phyloP scores from a whole-genome alignment of 768 basidiomycete species.

The Lanmaoa rubissima region DNA sequence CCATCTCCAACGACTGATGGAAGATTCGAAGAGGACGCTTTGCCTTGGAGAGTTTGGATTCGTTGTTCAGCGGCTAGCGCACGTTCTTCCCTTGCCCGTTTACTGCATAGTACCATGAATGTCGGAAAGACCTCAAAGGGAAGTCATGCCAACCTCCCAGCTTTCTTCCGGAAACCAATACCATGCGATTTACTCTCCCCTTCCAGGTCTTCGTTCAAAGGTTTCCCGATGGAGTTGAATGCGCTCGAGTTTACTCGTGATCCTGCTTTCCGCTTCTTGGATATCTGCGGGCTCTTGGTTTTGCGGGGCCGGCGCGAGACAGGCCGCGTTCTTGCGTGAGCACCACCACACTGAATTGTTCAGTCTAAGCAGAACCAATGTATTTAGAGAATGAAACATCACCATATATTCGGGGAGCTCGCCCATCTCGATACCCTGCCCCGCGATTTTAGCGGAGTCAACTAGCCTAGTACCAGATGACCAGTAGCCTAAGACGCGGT shows the following conservation, averaged over 20 bases:
- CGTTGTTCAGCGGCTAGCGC: constrained; percentile 73
- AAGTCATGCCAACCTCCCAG: constrained; percentile 48
- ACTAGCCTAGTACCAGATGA: constrained; percentile 70
- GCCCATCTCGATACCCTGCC: constrained; percentile 48
- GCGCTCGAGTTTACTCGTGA: constrained; percentile 58
- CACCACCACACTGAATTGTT: constrained; percentile 67
- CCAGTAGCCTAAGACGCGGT: constrained; percentile 63
- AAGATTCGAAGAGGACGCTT: constrained; percentile 10
- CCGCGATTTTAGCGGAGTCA: constrained; percentile 57
- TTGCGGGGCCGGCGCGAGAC: constrained; percentile 43
- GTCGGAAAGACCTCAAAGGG: neutral
- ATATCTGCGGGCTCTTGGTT: constrained; percentile 59
- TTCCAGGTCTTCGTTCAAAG: constrained; percentile 43
- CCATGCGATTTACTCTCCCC: constrained; percentile 44
- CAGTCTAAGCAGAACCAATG: neutral
- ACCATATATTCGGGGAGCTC: constrained; percentile 82
- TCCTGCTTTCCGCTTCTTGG: constrained; percentile 71
- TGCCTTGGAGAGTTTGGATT: constrained; percentile 43
- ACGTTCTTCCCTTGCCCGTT: constrained; percentile 75
- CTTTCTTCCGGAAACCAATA: constrained; percentile 69
- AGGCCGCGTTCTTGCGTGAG: constrained; percentile 63
- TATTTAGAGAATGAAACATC: neutral
- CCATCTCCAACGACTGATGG: constrained; percentile 28
- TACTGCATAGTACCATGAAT: constrained; percentile 42
- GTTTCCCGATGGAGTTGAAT: constrained; percentile 57